A percentile compares a stretch with the other conserved stretches of the same genome.
Evolutionary conservation across 495 filamentous ascomycete species (phyloP).

Genomic region (Hyphodiscus hymeniophilus): DNA sequence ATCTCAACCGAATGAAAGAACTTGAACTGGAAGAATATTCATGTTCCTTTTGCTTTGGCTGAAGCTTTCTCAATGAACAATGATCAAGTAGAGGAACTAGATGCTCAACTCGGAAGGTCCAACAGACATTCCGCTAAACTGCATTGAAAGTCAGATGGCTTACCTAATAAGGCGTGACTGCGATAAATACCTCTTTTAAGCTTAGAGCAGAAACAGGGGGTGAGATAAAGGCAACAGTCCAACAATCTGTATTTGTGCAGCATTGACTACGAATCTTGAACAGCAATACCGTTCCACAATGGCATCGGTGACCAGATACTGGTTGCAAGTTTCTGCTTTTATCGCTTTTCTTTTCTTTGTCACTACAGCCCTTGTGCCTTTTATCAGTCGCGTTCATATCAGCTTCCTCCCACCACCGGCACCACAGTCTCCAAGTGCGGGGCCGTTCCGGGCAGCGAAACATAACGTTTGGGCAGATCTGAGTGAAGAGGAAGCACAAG

Average conservation of each 20-base stretch:
- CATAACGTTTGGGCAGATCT: conserved; percentile 29
- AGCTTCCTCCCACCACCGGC: not conserved
- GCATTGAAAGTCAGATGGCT: not conserved
- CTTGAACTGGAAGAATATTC: not conserved
- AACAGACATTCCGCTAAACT: too few relatives aligned
- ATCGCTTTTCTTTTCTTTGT: conserved; percentile 4
- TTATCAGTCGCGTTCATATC: not conserved
- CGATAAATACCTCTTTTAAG: not conserved
- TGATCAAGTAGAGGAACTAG: too few relatives aligned
- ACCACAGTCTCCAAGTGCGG: not conserved
- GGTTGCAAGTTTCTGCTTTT: not conserved
- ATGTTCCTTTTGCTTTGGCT: not conserved
- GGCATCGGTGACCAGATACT: not conserved
- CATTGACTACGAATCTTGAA: not conserved
- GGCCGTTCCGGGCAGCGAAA: conserved; percentile 21
- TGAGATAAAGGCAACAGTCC: too few relatives aligned
- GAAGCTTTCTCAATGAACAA: not conserved
- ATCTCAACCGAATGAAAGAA: not conserved
- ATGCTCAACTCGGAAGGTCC: too few relatives aligned
- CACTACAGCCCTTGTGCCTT: not conserved
- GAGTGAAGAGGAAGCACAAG: conserved; percentile 22
- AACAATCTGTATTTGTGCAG: too few relatives aligned
- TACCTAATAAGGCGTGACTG: not conserved
- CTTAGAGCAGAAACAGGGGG: not conserved
- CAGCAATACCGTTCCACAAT: not conserved